Conservation (phyloP, 805 yeast genomes). For the Hanseniaspora mollemarum region DNA sequence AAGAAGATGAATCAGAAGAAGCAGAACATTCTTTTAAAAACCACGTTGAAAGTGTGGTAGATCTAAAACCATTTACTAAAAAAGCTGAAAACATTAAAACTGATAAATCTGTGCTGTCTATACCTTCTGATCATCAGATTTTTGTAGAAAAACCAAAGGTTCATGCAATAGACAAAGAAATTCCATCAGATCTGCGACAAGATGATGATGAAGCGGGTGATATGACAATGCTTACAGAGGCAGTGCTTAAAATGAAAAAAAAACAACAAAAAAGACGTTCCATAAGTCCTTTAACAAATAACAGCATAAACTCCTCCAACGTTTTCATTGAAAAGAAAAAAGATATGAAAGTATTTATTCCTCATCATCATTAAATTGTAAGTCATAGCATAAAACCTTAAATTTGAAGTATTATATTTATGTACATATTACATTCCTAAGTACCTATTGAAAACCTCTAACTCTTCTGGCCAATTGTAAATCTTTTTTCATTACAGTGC, state of each 20-base stretch:
- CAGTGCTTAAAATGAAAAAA: constrained; percentile 10
- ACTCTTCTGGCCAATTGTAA: constrained; percentile 69
- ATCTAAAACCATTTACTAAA: neutral
- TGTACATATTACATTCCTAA: neutral
- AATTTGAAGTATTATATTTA: neutral
- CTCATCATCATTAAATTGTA: constrained; percentile 4
- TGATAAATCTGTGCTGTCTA: neutral
- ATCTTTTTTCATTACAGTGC: constrained; percentile 78
- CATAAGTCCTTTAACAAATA: neutral
- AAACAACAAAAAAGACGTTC: constrained; percentile 3
- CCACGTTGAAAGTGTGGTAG: neutral
- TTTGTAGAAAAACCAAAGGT: neutral
- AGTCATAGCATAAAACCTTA: neutral
- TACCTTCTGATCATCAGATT: neutral
- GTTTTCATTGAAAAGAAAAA: neutral
- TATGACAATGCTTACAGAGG: constrained; percentile 10
- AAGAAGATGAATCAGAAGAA: neutral
- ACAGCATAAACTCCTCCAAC: neutral
- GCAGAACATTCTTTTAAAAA: too few species aligned
- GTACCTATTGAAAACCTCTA: constrained; percentile 38
- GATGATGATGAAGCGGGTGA: constrained; percentile 1
- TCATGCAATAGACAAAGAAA: neutral
- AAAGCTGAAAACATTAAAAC: neutral
- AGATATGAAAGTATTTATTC: constrained; percentile 9
- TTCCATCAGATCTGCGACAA: neutral